A percentile compares a stretch with the other conserved stretches of the same genome.
Conservation (phyloP, 208 protist genomes). For the Acanthamoeba culbertsoni region DNA sequence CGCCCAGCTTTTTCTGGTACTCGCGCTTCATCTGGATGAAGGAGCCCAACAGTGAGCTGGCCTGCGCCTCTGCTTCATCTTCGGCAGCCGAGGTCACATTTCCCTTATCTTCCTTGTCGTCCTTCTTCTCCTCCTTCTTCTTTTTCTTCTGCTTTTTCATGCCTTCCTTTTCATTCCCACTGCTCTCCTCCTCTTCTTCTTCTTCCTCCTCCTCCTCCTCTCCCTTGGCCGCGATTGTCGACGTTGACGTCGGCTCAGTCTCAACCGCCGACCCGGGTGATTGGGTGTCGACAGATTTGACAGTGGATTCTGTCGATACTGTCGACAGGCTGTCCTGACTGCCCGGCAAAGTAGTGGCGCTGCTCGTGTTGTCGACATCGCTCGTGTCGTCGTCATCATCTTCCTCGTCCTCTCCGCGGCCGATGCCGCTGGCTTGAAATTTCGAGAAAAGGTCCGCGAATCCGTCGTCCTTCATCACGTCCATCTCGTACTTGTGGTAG, state of each 20-base stretch:
- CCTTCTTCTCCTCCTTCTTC: not conserved
- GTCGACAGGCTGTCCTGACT: too few species aligned
- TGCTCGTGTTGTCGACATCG: too few species aligned
- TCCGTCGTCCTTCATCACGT: slow-evolving; percentile 13
- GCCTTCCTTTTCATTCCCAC: not conserved
- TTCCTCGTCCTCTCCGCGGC: not conserved
- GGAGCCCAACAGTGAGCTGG: not conserved
- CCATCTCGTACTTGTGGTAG: slow-evolving; percentile 36
- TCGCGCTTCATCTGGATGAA: slow-evolving; percentile 27
- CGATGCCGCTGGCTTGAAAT: not conserved
- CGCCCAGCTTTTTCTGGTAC: not conserved
- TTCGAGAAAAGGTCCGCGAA: slow-evolving; percentile 4
- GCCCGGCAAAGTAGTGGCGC: too few species aligned
- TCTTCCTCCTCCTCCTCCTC: too few species aligned
- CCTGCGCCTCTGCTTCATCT: not conserved
- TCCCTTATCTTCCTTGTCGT: too few species aligned
- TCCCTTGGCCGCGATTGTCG: too few species aligned
- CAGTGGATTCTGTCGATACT: too few species aligned
- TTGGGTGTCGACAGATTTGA: too few species aligned
- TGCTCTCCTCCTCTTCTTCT: not conserved
- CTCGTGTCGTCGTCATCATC: not conserved
- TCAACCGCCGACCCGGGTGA: too few species aligned
- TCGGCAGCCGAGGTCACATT: too few species aligned
- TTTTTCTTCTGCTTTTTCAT: too few species aligned
- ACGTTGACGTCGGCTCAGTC: too few species aligned